phyloP scores from a whole-genome alignment of 2,329 filamentous ascomycete genomes.

The Tolypocladium tundrense region DNA sequence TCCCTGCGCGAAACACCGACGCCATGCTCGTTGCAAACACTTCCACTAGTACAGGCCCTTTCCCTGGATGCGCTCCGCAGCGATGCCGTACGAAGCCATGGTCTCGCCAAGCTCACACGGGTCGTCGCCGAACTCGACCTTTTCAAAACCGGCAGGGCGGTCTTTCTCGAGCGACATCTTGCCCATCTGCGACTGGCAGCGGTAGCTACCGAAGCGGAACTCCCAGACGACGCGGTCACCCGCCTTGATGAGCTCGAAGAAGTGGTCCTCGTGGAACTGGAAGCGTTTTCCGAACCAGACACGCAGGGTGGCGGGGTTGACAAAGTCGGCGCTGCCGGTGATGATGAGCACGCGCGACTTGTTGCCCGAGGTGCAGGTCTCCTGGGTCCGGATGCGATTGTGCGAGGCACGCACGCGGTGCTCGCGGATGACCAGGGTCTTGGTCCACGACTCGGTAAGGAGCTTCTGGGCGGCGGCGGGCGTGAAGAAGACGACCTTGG shows the following conservation, averaged over 20 bases:
- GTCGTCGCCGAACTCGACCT: slow-evolving; percentile 27
- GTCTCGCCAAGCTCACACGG: slow-evolving; percentile 26
- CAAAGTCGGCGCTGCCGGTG: slow-evolving; percentile 30
- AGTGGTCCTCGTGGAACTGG: slow-evolving; percentile 35
- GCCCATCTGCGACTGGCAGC: slow-evolving; percentile 43
- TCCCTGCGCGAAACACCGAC: neutral
- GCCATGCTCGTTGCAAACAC: neutral
- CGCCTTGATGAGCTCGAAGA: slow-evolving; percentile 20
- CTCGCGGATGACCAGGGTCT: slow-evolving; percentile 25
- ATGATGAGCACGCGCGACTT: slow-evolving; percentile 41
- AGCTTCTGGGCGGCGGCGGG: slow-evolving; percentile 25
- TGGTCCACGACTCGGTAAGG: slow-evolving; percentile 10
- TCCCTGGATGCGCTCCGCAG: slow-evolving; percentile 21
- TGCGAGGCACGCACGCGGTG: slow-evolving; percentile 27
- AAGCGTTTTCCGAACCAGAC: slow-evolving; percentile 32
- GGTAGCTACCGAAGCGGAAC: slow-evolving; percentile 44
- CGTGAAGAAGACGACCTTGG: slow-evolving; percentile 40
- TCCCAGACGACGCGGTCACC: slow-evolving; percentile 27
- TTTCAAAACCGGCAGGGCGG: slow-evolving; percentile 21
- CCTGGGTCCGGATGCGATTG: slow-evolving; percentile 37
- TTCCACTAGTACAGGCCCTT: slow-evolving; percentile 9
- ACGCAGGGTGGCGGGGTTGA: slow-evolving; percentile 29
- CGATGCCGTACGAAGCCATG: slow-evolving; percentile 18
- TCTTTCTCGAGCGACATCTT: slow-evolving; percentile 28
- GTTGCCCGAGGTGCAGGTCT: slow-evolving; percentile 15